Conservation (phyloP, 805 yeast species). For the Starmerella potacharoeniae region DNA sequence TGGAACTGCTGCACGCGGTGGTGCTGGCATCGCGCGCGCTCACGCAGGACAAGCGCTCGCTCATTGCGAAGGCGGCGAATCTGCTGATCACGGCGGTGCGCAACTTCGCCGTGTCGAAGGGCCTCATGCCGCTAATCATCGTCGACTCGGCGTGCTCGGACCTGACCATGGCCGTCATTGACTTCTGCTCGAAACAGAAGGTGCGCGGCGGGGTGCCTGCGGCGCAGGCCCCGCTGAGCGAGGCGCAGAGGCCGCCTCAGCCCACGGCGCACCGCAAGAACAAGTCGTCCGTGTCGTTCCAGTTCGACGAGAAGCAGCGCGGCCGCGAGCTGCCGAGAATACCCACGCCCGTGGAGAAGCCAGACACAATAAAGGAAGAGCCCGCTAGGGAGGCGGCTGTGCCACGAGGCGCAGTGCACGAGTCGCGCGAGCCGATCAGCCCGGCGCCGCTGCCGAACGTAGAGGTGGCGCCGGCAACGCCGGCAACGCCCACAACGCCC, state of each 20-base stretch:
- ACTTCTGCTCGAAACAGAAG: conserved; percentile 8
- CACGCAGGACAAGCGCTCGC: conserved; percentile 3
- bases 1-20: conserved; percentile 28
- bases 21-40: conserved; percentile 28
- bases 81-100: conserved; percentile 68
- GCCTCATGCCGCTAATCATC: conserved; percentile 56
- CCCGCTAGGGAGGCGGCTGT: neutral
- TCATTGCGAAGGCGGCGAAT: conserved; percentile 56
- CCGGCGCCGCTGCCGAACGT: neutral
- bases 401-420: too few relatives aligned
- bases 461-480: neutral
- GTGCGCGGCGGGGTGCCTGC: neutral
- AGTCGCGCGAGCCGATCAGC: neutral
- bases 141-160: conserved; percentile 70
- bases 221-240: neutral
- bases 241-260: neutral
- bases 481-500: neutral
- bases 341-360: neutral
- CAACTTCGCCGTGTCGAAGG: conserved; percentile 52
- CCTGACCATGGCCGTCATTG: conserved; percentile 48
- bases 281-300: neutral
- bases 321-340: neutral
- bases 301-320: conserved; percentile 1
- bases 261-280: neutral
- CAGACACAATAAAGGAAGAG: neutral